Base-by-base conservation (phyloP, 2,329 filamentous ascomycete genomes). In the Alternaria metachromatica region DNA sequence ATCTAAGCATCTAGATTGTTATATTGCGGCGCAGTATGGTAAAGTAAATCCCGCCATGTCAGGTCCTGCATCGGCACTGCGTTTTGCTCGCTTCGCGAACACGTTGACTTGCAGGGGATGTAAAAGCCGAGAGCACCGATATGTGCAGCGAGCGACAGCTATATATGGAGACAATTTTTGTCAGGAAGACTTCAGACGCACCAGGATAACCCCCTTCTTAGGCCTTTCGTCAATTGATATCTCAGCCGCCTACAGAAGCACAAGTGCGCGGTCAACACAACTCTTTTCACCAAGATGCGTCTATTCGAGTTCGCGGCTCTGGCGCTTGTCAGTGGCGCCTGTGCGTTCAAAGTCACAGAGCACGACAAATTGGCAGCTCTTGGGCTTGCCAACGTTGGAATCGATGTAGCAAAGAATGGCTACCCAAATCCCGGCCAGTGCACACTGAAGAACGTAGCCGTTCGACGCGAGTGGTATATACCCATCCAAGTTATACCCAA, bases 381-480 rank as follows among this genome's bases (percentile, higher is more conserved):
- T 46, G 43, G 54, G 3, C 43, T 48, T 12, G 26, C 7, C 21
- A 56, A 56, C n/a, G 23, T 56, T 8, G 26, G 6, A n/a, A 5
- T 70, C 6, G 70, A 78, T 54, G 55, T 75, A 33, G 57, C 58
- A 2, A 12, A 62, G 18, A 64, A 76, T 41, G 74, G 74, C 18
- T 66, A 68, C 20, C 70, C 69, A 8, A 63, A 62, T 37, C 26
- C 69, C 12, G 41, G 58, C 15, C 72, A 64, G 13, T 83, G 81
- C 63, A 82, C 72, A 3, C 55, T 81, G 26, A 57, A 75, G 7
- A 81, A 62, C 15, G 77, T 76, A 3, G 73, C 72, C 6, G 68
- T 83, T 6, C 76, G 83, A 53, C 72, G 74, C 65, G 83, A 85
- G 74, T 84, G 83, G 83, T 82, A 53, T 59, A 67, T 65, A 23